Conservation (phyloP, 768 basidiomycete species). For the Mycena belliarum region DNA sequence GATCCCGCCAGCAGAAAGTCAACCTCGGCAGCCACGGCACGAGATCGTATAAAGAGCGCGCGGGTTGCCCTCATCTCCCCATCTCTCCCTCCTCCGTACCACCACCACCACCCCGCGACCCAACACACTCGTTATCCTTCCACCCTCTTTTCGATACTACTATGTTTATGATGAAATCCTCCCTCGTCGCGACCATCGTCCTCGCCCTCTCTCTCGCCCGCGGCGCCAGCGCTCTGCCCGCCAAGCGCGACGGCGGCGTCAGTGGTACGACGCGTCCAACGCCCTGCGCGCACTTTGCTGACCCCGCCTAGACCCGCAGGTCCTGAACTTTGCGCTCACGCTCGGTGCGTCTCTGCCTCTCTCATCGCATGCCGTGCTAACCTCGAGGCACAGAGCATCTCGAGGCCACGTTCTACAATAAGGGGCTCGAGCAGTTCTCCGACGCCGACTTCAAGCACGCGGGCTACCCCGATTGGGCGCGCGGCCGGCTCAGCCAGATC, state of each 20-base stretch:
- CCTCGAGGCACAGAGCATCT: slow-evolving; percentile 35
- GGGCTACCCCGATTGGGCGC: slow-evolving; percentile 51
- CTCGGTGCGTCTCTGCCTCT: slow-evolving; percentile 28
- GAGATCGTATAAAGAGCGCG: neutral
- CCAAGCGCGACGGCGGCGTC: slow-evolving; percentile 3
- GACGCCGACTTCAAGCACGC: slow-evolving; percentile 44
- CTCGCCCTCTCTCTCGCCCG: neutral
- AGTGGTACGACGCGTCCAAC: neutral
- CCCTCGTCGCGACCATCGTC: neutral
- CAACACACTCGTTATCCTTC: slow-evolving; percentile 7
- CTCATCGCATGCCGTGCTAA: neutral
- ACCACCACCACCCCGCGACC: slow-evolving; percentile 1
- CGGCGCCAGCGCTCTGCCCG: neutral
- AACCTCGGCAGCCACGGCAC: neutral
- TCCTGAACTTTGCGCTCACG: slow-evolving; percentile 50
- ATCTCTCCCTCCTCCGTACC: slow-evolving; percentile 1
- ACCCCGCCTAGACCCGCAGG: slow-evolving; percentile 26
- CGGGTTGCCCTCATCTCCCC: neutral
- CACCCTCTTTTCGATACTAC: neutral
- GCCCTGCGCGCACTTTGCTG: neutral
- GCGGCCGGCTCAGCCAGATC: slow-evolving; percentile 54
- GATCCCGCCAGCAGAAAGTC: neutral
- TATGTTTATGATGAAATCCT: slow-evolving; percentile 15
- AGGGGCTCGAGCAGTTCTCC: slow-evolving; percentile 45
- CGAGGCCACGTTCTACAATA: slow-evolving; percentile 45